Evolutionary conservation across 805 yeast species (phyloP).

Genomic region (Lachancea thermotolerans): DNA sequence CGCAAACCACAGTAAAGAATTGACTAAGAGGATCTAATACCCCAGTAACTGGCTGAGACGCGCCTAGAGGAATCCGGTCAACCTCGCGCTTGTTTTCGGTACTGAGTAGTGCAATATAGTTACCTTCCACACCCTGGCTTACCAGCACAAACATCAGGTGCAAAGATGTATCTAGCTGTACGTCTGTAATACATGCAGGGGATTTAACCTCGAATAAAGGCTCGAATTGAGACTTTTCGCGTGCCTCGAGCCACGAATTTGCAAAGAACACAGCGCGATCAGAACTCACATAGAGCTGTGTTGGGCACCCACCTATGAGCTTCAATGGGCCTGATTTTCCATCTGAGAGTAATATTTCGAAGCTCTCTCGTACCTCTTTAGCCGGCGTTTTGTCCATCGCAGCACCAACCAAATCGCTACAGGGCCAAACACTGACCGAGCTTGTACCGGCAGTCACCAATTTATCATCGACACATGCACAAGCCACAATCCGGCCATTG

Average conservation of each 20-base stretch:
- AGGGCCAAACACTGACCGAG: constrained; percentile 24
- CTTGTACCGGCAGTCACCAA: constrained; percentile 21
- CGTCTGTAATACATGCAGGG: constrained; percentile 25
- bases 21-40: constrained; percentile 26
- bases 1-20: constrained; percentile 20
- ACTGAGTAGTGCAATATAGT: constrained; percentile 16
- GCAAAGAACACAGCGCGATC: constrained; percentile 17
- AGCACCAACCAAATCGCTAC: constrained; percentile 21
- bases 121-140: constrained; percentile 14
- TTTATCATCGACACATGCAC: constrained; percentile 52
- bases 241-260: constrained; percentile 14
- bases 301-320: neutral
- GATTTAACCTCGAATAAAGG: constrained; percentile 12
- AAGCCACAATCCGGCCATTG: constrained; percentile 25
- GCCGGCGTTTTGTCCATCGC: constrained; percentile 21
- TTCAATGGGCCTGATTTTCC: neutral
- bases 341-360: neutral
- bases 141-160: constrained; percentile 19
- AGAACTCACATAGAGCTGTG: constrained; percentile 18
- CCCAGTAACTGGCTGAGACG: constrained; percentile 22
- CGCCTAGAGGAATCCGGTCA: constrained; percentile 15
- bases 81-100: constrained; percentile 6
- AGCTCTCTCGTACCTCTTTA: constrained; percentile 4
- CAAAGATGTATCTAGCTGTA: constrained; percentile 17
- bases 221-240: neutral